phyloP scores from a whole-genome alignment of 768 basidiomycete genomes.

The Termitomyces sp. region DNA sequence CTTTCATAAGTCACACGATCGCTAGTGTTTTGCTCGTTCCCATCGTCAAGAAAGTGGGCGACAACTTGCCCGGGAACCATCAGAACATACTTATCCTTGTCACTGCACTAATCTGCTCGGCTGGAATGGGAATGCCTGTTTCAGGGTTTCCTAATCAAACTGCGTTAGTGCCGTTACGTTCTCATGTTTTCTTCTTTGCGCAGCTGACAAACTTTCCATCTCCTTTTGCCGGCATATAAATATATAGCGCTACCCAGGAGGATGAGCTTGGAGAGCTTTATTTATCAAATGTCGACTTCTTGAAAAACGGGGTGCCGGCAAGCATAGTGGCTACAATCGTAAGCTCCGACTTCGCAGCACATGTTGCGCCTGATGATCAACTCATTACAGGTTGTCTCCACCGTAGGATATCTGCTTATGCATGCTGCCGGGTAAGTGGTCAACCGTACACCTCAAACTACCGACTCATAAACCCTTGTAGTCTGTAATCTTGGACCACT shows the following conservation, averaged over 20 bases:
- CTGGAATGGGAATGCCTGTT: conserved; percentile 98
- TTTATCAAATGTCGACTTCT: conserved; percentile 79
- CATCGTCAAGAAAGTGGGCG: conserved; percentile 87
- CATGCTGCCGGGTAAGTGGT: conserved; percentile 57
- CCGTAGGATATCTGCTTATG: conserved; percentile 80
- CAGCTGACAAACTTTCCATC: conserved; percentile 13
- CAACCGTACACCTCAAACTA: neutral
- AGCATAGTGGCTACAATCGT: conserved; percentile 85
- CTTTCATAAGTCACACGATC: conserved; percentile 96
- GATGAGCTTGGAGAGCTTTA: conserved; percentile 92
- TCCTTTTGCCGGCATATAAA: conserved; percentile 1
- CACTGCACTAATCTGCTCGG: conserved; percentile 87
- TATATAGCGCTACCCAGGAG: conserved; percentile 78
- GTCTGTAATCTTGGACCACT: conserved; percentile 2
- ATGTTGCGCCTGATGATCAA: conserved; percentile 6
- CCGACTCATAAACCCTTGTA: neutral
- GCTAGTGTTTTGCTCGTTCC: conserved; percentile 96
- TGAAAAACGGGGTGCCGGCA: conserved; percentile 94
- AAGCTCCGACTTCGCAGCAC: conserved; percentile 20
- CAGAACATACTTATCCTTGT: conserved; percentile 87
- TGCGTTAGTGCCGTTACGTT: conserved; percentile 53
- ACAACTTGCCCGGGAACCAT: conserved; percentile 65
- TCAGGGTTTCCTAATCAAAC: conserved; percentile 99
- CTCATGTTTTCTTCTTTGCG: neutral
- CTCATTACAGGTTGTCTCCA: conserved; percentile 65